These are phyloP conservation scores for Casuarina glauca DNA, from an alignment of 306 rosid species.

Conservation along the genomic window DNA sequence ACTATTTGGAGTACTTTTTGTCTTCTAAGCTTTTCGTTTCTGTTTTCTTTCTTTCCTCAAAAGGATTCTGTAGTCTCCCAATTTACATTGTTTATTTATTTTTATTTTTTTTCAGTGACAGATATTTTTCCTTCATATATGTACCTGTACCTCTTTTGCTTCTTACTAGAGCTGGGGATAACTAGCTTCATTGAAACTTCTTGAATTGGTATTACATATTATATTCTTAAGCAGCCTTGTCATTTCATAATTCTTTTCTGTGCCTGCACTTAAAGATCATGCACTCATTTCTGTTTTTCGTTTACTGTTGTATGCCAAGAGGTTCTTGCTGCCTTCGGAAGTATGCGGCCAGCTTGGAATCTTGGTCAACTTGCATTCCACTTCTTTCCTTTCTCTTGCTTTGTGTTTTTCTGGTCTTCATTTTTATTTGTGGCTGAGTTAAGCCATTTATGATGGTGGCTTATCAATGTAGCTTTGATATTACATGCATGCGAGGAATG, in stretches of 20 bases:
- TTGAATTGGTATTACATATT: background rate
- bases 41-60: background rate
- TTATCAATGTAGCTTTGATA: background rate
- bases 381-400: no score
- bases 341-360: background rate
- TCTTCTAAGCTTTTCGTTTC: background rate
- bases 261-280: background rate
- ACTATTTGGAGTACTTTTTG: background rate
- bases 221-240: background rate
- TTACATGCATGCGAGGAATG: background rate
- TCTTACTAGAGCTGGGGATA: background rate
- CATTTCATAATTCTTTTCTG: no score
- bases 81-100: no score
- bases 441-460: background rate
- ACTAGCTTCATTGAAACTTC: background rate
- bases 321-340: background rate
- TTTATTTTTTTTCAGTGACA: background rate
- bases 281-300: background rate
- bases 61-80: background rate
- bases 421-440: background rate
- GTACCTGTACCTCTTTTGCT: background rate
- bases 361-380: background rate
- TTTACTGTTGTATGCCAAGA: background rate
- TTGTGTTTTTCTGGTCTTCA: background rate
- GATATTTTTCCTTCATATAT: background rate